Percentiles rank a stretch among this genome's conserved stretches.
Conservation (phyloP, 805 yeast species). For the Nakazawaea ernobii region DNA sequence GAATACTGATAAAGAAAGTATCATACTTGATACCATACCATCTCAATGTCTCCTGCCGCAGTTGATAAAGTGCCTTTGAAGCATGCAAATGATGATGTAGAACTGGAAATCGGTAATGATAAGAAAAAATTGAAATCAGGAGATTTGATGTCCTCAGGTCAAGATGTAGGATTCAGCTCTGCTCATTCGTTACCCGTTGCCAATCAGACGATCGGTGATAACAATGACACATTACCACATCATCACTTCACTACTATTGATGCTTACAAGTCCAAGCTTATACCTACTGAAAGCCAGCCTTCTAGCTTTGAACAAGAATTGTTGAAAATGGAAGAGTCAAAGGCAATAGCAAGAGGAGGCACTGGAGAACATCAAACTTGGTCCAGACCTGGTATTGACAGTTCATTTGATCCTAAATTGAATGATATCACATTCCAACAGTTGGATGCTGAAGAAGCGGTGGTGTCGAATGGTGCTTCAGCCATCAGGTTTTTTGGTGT, state of each 20-base stretch:
- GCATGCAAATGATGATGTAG: neutral
- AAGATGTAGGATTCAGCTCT: slow-evolving; percentile 18
- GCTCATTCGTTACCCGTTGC: slow-evolving; percentile 27
- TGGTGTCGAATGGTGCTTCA: slow-evolving; percentile 43
- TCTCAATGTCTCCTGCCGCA: neutral
- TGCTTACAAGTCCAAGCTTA: slow-evolving; percentile 15
- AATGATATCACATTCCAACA: slow-evolving; percentile 77
- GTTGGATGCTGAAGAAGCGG: slow-evolving; percentile 87
- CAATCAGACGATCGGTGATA: slow-evolving; percentile 19
- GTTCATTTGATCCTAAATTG: slow-evolving; percentile 42
- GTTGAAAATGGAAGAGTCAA: slow-evolving; percentile 26
- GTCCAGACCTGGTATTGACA: slow-evolving; percentile 46
- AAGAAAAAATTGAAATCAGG: neutral
- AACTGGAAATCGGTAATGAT: too few species aligned
- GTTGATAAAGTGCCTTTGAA: neutral
- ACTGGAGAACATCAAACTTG: slow-evolving; percentile 31
- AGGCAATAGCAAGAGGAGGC: slow-evolving; percentile 2
- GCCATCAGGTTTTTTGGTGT: slow-evolving; percentile 89
- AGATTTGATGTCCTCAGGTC: slow-evolving; percentile 16
- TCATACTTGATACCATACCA: neutral
- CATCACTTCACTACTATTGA: slow-evolving; percentile 11
- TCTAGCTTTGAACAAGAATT: slow-evolving; percentile 51
- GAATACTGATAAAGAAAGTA: too few species aligned
- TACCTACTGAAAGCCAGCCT: slow-evolving; percentile 25
- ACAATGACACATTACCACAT: slow-evolving; percentile 2